A percentile compares a stretch with the other conserved stretches of the same genome.
Evolutionary conservation across 192 early-diverging fungal species (phyloP).

Genomic region (Rhizoclosmatium sp.): DNA sequence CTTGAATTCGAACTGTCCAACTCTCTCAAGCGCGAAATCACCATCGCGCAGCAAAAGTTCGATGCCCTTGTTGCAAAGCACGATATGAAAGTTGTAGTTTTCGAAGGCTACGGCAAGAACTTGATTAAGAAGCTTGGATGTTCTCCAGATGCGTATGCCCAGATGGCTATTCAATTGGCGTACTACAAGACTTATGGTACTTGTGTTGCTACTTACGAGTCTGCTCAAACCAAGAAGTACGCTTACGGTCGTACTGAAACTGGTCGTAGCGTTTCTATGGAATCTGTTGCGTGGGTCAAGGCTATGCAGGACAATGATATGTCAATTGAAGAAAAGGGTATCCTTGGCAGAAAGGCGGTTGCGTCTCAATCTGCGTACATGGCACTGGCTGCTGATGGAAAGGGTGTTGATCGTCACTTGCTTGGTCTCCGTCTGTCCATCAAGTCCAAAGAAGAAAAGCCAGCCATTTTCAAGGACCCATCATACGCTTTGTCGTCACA

Average conservation of each 20-base stretch:
- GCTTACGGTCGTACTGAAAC: conserved; percentile 95
- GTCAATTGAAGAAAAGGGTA: conserved; percentile 60
- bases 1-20: conserved; percentile 78
- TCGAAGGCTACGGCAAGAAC: conserved; percentile 92
- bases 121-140: conserved; percentile 79
- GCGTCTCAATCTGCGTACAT: conserved; percentile 84
- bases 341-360: conserved; percentile 79
- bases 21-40: conserved; percentile 65
- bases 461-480: conserved; percentile 88
- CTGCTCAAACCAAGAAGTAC: conserved; percentile 91
- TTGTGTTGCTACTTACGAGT: conserved; percentile 89
- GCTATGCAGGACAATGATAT: conserved; percentile 77
- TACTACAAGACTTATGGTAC: conserved; percentile 90
- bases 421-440: conserved; percentile 81
- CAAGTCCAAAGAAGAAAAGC: conserved; percentile 76
- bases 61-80: conserved; percentile 80
- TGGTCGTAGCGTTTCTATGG: conserved; percentile 80
- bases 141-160: conserved; percentile 65
- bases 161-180: conserved; percentile 95
- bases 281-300: conserved; percentile 84
- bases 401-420: conserved; percentile 92
- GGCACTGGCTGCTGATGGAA: conserved; percentile 77
- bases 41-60: conserved; percentile 79
- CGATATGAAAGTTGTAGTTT: conserved; percentile 84
- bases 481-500: conserved; percentile 79